These are phyloP conservation scores for Apiospora rasikravindrae DNA, from an alignment of 2,329 filamentous ascomycete species.

Conservation along the genomic window DNA sequence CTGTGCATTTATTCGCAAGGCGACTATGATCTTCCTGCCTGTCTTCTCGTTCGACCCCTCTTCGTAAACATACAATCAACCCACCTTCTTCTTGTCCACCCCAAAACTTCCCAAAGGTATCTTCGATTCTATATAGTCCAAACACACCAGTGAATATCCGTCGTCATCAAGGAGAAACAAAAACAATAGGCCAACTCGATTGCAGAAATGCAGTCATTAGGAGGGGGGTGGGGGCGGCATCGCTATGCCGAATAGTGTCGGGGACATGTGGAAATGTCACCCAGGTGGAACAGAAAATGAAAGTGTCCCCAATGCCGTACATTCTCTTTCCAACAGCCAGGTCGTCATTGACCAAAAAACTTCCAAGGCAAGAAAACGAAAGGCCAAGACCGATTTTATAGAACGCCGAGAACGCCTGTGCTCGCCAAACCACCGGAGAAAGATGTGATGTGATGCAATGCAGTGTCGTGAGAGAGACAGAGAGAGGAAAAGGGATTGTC, in stretches of 20 bases:
- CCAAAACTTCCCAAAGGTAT: background rate
- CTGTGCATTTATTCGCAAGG: background rate
- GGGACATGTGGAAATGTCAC: background rate
- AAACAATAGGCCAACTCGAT: constrained; percentile 10
- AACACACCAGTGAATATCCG: background rate
- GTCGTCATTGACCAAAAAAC: background rate
- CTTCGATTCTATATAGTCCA: background rate
- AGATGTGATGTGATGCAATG: background rate
- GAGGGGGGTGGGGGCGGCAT: background rate
- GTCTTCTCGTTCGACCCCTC: background rate
- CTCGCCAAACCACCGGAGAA: background rate
- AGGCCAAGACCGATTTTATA: background rate
- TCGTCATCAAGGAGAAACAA: background rate
- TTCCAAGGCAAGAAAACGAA: background rate
- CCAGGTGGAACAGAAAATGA: constrained; percentile 7
- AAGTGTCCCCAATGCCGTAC: background rate
- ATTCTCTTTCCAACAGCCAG: background rate
- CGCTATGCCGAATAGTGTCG: constrained; percentile 7
- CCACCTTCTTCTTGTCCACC: background rate
- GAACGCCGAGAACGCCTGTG: constrained; percentile 15
- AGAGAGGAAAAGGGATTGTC: background rate
- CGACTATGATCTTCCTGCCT: background rate
- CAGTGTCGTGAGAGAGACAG: background rate
- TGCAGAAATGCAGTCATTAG: constrained; percentile 16
- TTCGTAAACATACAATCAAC: background rate